These are phyloP conservation scores for Astraeus odoratus DNA, from an alignment of 768 basidiomycete genomes.

Conservation along the genomic window DNA sequence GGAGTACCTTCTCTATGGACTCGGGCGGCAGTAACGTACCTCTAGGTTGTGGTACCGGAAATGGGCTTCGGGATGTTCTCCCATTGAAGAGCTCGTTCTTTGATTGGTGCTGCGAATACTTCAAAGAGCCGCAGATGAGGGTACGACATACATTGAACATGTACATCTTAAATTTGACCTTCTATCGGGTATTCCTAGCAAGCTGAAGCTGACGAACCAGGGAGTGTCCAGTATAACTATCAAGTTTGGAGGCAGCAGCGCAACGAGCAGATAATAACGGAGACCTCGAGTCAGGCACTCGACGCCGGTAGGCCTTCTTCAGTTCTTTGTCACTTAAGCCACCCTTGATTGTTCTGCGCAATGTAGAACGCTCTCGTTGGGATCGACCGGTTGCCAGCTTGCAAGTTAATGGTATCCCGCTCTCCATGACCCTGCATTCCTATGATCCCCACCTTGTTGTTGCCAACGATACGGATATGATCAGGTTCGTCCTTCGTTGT, in stretches of 20 bases:
- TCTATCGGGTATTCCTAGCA: constrained; percentile 44
- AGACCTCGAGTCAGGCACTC: constrained; percentile 65
- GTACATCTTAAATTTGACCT: constrained; percentile 5
- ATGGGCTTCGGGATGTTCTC: constrained; percentile 75
- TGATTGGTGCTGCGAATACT: constrained; percentile 96
- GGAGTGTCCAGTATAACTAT: constrained; percentile 88
- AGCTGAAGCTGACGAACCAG: constrained; percentile 93
- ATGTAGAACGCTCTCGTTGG: constrained; percentile 67
- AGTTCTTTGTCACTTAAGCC: constrained; percentile 1
- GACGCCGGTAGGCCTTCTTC: constrained; percentile 52
- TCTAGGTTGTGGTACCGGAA: constrained; percentile 71
- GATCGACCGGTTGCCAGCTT: constrained; percentile 64
- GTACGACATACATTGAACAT: constrained; percentile 36
- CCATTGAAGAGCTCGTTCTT: constrained; percentile 90
- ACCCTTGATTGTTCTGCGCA: constrained; percentile 1
- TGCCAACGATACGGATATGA: constrained; percentile 79
- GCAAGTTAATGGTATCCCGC: constrained; percentile 51
- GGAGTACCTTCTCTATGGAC: constrained; percentile 73
- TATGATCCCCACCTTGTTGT: constrained; percentile 86
- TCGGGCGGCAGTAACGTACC: constrained; percentile 62
- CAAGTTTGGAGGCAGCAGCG: constrained; percentile 91
- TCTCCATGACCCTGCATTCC: constrained; percentile 84
- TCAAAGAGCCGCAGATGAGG: constrained; percentile 98
- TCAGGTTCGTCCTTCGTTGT: constrained; percentile 50
- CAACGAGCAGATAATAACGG: constrained; percentile 71